Evolutionary conservation across 179 eudicot genomes (phyloP).

Genomic region (Camellia oleifera): DNA sequence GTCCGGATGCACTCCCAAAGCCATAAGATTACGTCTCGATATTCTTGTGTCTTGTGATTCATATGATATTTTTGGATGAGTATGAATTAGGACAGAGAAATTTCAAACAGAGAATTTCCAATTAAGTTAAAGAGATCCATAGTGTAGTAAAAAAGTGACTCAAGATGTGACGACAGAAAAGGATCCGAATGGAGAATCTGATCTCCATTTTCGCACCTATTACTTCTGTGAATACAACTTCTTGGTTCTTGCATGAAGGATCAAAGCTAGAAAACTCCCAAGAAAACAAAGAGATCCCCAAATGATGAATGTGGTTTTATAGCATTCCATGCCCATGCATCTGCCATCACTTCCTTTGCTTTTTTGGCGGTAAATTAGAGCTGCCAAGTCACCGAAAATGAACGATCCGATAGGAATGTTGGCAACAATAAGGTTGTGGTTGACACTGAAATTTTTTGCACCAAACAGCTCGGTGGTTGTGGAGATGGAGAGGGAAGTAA

Average conservation of each 20-base stretch:
- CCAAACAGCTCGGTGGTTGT: constrained; percentile 79
- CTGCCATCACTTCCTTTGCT: constrained; percentile 25
- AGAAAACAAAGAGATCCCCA: constrained; percentile 74
- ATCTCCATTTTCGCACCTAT: no score
- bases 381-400: constrained; percentile 73
- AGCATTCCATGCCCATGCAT: constrained; percentile 73
- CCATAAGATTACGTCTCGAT: no score
- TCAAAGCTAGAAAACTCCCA: constrained; percentile 55
- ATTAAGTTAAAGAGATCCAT: no score
- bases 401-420: constrained; percentile 93
- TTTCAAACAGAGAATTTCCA: no score
- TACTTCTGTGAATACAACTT: constrained; percentile 13
- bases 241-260: constrained; percentile 49
- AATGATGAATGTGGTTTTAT: constrained; percentile 46
- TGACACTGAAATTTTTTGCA: constrained; percentile 57
- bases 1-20: no score
- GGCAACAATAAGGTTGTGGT: constrained; percentile 75
- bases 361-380: constrained; percentile 44
- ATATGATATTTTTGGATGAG: no score
- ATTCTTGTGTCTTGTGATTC: no score
- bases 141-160: no score
- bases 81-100: no score
- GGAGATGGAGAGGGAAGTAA: constrained; percentile 68
- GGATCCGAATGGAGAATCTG: no score
- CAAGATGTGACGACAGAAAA: no score